Evolutionary conservation across 1,139 yeast genomes (phyloP).

Genomic region (Hyphopichia buzzinii): DNA sequence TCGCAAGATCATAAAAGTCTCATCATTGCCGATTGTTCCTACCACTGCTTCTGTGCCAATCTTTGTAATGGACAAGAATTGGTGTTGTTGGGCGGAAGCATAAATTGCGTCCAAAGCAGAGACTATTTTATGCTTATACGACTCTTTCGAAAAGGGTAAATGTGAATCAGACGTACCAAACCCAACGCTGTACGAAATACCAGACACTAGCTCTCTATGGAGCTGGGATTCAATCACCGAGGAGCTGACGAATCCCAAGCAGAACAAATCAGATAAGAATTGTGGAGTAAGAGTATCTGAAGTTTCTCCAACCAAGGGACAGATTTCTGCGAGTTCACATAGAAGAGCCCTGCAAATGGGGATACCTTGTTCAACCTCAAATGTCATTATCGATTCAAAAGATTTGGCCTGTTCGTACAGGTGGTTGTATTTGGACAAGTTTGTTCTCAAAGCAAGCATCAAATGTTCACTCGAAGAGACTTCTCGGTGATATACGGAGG

Average conservation of each 20-base stretch:
- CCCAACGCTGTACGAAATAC: conserved; percentile 45
- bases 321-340: conserved; percentile 30
- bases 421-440: conserved; percentile 27
- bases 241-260: conserved; percentile 37
- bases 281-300: conserved; percentile 48
- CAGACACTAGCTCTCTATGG: conserved; percentile 46
- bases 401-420: conserved; percentile 8
- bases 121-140: conserved; percentile 25
- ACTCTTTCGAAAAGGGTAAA: conserved; percentile 18
- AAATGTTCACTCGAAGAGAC: conserved; percentile 9
- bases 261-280: conserved; percentile 42
- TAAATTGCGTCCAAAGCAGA: conserved; percentile 41
- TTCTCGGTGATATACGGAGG: conserved; percentile 11
- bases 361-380: conserved; percentile 38
- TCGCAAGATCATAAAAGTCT: conserved; percentile 39
- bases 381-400: conserved; percentile 22
- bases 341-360: conserved; percentile 39
- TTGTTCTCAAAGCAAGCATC: conserved; percentile 28
- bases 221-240: conserved; percentile 42
- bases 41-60: conserved; percentile 44
- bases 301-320: conserved; percentile 41
- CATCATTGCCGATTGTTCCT: conserved; percentile 45
- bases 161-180: conserved; percentile 28
- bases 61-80: conserved; percentile 43
- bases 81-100: conserved; percentile 40